Conservation (phyloP, 495 filamentous ascomycete genomes). For the Gamarada debralockiae region DNA sequence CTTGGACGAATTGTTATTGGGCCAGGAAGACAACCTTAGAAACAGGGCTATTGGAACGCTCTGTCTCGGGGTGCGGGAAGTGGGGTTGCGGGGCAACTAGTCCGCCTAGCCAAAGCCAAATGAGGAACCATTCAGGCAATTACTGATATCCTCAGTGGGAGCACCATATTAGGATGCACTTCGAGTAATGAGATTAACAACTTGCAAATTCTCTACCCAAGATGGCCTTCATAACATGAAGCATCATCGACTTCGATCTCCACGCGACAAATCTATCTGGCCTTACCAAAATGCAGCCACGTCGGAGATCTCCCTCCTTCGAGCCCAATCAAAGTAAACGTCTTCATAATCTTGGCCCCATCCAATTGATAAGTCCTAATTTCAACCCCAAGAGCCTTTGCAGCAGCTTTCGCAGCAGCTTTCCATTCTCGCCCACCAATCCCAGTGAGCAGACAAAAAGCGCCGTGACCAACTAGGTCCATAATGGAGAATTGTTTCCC, state of each 20-base stretch:
- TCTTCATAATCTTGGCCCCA: constrained; percentile 46
- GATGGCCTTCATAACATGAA: too few relatives aligned
- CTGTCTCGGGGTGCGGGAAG: too few relatives aligned
- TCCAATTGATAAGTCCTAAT: constrained; percentile 44
- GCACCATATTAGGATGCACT: too few relatives aligned
- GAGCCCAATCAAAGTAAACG: constrained; percentile 45
- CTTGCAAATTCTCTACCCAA: too few relatives aligned
- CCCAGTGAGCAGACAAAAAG: constrained; percentile 42
- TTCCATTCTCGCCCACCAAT: constrained; percentile 45
- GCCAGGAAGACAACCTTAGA: too few relatives aligned
- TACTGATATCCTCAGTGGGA: too few relatives aligned
- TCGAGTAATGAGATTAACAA: too few relatives aligned
- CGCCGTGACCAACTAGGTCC: constrained; percentile 44
- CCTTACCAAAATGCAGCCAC: constrained; percentile 42
- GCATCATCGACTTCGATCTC: constrained; percentile 11
- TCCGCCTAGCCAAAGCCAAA: too few relatives aligned
- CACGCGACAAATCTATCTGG: constrained; percentile 46
- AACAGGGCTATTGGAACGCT: too few relatives aligned
- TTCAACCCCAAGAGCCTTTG: constrained; percentile 28
- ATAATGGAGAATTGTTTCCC: constrained; percentile 37
- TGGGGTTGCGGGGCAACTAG: too few relatives aligned
- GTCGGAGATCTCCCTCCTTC: constrained; percentile 39
- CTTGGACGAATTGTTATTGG: too few relatives aligned
- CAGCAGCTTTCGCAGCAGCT: constrained; percentile 32
- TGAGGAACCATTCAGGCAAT: too few relatives aligned